Evolutionary conservation across 2,329 filamentous ascomycete genomes (phyloP).

Genomic region (Geoglossum cookeanum): DNA sequence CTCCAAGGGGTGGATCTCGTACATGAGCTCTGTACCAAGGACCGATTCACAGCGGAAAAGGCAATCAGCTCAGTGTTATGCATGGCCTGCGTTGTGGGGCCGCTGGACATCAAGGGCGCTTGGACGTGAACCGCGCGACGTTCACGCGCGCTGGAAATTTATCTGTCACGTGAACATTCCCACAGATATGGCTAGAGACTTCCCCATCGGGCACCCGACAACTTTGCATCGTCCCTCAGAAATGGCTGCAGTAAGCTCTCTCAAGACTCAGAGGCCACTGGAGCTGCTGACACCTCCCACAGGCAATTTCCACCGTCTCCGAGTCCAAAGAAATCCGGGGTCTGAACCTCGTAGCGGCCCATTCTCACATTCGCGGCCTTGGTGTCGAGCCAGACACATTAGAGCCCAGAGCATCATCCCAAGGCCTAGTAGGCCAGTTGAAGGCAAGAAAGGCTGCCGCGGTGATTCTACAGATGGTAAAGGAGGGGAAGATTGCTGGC

Average conservation of each 20-base stretch:
- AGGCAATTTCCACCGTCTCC: constrained; percentile 64
- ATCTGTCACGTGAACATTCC: background rate
- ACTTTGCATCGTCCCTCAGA: background rate
- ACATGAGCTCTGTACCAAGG: background rate
- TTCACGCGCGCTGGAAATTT: background rate
- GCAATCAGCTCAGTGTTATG: background rate
- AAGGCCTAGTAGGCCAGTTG: constrained; percentile 88
- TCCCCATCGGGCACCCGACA: background rate
- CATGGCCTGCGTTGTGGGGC: background rate
- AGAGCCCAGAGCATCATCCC: constrained; percentile 66
- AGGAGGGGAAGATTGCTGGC: constrained; percentile 94
- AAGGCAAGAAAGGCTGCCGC: constrained; percentile 93
- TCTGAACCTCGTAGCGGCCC: constrained; percentile 91
- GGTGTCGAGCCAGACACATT: constrained; percentile 84
- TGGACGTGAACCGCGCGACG: background rate
- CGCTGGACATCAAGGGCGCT: background rate
- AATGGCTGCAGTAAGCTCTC: constrained; percentile 1
- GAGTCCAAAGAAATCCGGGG: constrained; percentile 92
- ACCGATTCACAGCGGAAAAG: background rate
- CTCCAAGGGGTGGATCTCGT: background rate
- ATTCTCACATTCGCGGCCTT: constrained; percentile 92
- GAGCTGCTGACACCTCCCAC: background rate
- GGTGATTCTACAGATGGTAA: constrained; percentile 95
- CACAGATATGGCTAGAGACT: too few species aligned
- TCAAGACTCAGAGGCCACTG: background rate